These are phyloP conservation scores for Ramaria rubella DNA, from an alignment of 768 basidiomycete genomes.

Conservation along the genomic window DNA sequence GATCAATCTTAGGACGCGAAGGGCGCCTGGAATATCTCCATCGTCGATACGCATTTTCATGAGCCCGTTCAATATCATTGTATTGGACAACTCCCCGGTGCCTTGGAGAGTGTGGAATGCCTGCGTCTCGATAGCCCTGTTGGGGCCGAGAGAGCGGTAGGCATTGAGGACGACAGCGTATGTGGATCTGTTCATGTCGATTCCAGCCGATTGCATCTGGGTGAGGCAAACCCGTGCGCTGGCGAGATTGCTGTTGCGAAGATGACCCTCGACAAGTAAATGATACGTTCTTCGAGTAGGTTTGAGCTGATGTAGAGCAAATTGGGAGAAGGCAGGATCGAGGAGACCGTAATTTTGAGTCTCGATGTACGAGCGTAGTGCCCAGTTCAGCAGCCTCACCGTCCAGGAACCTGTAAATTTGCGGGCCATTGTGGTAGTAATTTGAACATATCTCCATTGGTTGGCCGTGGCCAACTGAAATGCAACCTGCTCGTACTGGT, in stretches of 20 bases:
- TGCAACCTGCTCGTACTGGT: constrained; percentile 10
- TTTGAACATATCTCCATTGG: neutral
- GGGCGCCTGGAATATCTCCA: constrained; percentile 38
- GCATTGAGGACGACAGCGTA: constrained; percentile 51
- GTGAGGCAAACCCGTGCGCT: constrained; percentile 48
- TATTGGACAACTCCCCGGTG: constrained; percentile 35
- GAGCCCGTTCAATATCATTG: constrained; percentile 63
- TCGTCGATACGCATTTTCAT: constrained; percentile 54
- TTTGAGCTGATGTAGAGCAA: constrained; percentile 35
- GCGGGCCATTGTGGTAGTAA: neutral
- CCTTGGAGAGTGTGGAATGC: constrained; percentile 42
- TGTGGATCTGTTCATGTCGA: constrained; percentile 48
- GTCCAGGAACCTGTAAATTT: constrained; percentile 39
- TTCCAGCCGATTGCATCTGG: constrained; percentile 51
- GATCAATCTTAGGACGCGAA: constrained; percentile 37
- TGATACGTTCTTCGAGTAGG: constrained; percentile 65
- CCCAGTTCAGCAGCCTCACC: constrained; percentile 63
- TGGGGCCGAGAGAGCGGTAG: constrained; percentile 55
- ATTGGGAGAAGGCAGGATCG: constrained; percentile 42
- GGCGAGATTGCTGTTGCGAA: constrained; percentile 60
- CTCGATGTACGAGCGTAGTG: constrained; percentile 54
- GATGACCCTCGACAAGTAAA: constrained; percentile 55
- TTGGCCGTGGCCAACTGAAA: neutral
- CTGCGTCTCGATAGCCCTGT: constrained; percentile 45
- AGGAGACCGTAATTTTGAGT: constrained; percentile 42